Evolutionary conservation across 441 rosid species (phyloP), one percentile per base, ranked within the genome.

Genomic region (Pelargonium fulgidum): DNA sequence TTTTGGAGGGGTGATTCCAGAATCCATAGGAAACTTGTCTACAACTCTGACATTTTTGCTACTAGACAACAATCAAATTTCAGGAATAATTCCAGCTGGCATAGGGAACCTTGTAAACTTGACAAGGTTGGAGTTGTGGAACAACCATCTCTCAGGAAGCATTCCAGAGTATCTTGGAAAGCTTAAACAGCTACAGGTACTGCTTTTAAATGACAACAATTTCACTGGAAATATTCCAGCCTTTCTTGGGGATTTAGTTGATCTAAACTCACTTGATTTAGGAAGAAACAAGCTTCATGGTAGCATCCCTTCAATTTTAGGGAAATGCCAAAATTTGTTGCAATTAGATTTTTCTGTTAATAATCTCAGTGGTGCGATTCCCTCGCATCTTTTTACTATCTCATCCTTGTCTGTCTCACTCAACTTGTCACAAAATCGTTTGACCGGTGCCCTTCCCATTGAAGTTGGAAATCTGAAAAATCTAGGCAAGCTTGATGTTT

Each of bases 1-100:
- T 0, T 68, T 78, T 9, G 65, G 61, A 7, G 84, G 84, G 1
- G 6, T 1, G 13, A 56, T 80, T 2, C 82, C 82, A 9, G 16
- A 36, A 2, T 69, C 69, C 2, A 29, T 76, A 0, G 71, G 41
- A 24, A 82, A 80, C 67, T 24, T 81, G 4, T 78, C 75, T 2
- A 67, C 70, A 0, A 1, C 7, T 6, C 44, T 65, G 2, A 0
- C 1, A 5, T 3, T 0, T 0, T 62, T 72, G 1, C 39, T 12
- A 4, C 10, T 64, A 0, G 17, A 47, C 6, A 2, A 8, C 13
- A 78, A 74, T 8, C 48, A 41, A 1, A 50, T 77, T 8, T 11
- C 45, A 8, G 75, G 77, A 9, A 20, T 3, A 3, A 62, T 77
- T n/a, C 77, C 77, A 3, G 3, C 14, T 0, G 59, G 58, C 0